A percentile compares a stretch with the other conserved stretches of the same genome.
Conservation (phyloP, 2,329 filamentous ascomycete genomes). For the Arthrobotrys iridis region DNA sequence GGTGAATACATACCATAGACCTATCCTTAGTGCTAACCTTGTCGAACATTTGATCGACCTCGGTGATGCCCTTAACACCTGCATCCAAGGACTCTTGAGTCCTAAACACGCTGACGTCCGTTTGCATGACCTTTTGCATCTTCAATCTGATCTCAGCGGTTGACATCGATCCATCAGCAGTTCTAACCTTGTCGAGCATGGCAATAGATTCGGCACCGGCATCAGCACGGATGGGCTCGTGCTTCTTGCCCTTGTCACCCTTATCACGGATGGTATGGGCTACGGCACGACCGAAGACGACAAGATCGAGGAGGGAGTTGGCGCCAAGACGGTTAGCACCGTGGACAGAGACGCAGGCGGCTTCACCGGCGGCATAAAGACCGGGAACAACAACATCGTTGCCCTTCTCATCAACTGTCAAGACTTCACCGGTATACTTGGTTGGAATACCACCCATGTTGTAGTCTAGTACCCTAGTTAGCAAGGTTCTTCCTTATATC, state of each 20-base stretch:
- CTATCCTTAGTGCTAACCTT: conserved; percentile 96
- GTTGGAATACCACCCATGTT: conserved; percentile 99
- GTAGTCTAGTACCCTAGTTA: conserved; percentile 72
- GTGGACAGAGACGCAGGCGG: conserved; percentile 96
- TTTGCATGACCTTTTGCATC: conserved; percentile 99
- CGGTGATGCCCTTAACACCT: conserved; percentile 85
- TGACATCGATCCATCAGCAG: conserved; percentile 81
- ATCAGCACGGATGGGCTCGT: conserved; percentile 82
- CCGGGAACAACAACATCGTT: conserved; percentile 93
- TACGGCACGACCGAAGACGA: conserved; percentile 97
- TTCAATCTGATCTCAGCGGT: conserved; percentile 87
- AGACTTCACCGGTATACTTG: conserved; percentile 94
- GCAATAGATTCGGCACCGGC: conserved; percentile 88
- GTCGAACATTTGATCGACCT: conserved; percentile 81
- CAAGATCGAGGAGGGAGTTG: conserved; percentile 96
- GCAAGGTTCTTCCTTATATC: background rate
- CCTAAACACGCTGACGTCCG: conserved; percentile 94
- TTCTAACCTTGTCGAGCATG: conserved; percentile 85
- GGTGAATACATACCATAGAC: conserved; percentile 75
- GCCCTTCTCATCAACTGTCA: conserved; percentile 83
- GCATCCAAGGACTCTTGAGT: conserved; percentile 93
- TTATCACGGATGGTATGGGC: conserved; percentile 97
- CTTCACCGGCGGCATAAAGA: conserved; percentile 95
- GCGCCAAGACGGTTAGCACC: conserved; percentile 97
- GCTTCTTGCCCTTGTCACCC: conserved; percentile 82